A percentile compares a stretch with the other conserved stretches of the same genome.
These are phyloP conservation scores for Fusarium transvaalense DNA, from an alignment of 2,329 filamentous ascomycete species.

Conservation along the genomic window DNA sequence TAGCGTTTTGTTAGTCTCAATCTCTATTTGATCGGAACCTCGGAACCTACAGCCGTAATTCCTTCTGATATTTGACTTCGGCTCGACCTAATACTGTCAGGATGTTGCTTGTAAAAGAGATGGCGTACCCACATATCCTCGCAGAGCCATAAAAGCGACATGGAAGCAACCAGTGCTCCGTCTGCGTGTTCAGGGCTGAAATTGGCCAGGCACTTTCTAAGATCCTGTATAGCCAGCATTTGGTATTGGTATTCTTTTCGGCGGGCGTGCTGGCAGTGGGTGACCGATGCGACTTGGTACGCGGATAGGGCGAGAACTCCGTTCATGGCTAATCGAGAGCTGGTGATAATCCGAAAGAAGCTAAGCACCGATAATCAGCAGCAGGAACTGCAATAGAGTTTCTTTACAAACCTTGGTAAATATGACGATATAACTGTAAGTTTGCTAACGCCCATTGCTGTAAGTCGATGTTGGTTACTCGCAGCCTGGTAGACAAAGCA, in stretches of 20 bases:
- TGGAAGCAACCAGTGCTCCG: slow-evolving; percentile 25
- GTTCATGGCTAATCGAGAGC: slow-evolving; percentile 30
- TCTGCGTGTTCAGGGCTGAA: slow-evolving; percentile 25
- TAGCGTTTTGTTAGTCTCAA: background rate
- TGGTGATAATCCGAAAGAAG: slow-evolving; percentile 25
- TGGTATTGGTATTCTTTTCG: slow-evolving; percentile 34
- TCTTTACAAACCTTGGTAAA: slow-evolving; percentile 19
- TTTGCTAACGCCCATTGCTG: slow-evolving; percentile 21
- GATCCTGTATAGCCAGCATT: slow-evolving; percentile 31
- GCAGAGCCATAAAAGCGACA: slow-evolving; percentile 27
- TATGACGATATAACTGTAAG: slow-evolving; percentile 29
- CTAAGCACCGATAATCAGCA: background rate
- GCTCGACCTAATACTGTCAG: slow-evolving; percentile 19
- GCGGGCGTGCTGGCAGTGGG: slow-evolving; percentile 25
- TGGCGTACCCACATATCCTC: slow-evolving; percentile 23
- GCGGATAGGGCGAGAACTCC: slow-evolving; percentile 28
- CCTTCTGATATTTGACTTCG: slow-evolving; percentile 25
- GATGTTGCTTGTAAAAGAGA: background rate
- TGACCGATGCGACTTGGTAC: slow-evolving; percentile 28
- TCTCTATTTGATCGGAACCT: accelerated
- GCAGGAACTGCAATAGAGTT: accelerated
- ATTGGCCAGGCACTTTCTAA: slow-evolving; percentile 14
- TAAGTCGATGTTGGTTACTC: slow-evolving; percentile 28
- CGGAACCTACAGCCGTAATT: slow-evolving; percentile 14
- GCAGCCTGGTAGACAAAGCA: slow-evolving; percentile 35